Evolutionary conservation across 176 grass and related monocot species (phyloP).

Genomic region (Lolium rigidum): DNA sequence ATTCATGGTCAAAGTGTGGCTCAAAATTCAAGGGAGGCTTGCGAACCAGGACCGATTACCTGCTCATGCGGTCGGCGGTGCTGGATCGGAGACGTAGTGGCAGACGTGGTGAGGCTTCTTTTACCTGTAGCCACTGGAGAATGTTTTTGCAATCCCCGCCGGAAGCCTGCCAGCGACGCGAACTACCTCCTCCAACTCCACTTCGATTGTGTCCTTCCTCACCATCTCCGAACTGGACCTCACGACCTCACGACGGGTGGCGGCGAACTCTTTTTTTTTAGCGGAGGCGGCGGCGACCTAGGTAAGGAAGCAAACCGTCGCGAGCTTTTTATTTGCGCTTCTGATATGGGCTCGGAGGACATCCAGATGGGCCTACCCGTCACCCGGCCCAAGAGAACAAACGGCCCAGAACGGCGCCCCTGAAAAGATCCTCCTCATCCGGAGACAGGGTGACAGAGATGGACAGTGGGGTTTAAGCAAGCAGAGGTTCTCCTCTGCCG

Average conservation of each 20-base stretch:
- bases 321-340: neutral
- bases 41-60: neutral
- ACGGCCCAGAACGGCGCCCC: neutral
- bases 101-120: neutral
- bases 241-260: neutral
- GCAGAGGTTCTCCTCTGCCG: slow-evolving; percentile 40
- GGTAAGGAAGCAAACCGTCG: neutral
- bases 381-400: neutral
- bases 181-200: neutral
- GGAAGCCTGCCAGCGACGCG: neutral
- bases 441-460: slow-evolving; percentile 20
- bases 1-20: too few relatives aligned
- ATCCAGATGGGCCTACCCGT: neutral
- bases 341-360: neutral
- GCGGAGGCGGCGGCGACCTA: neutral
- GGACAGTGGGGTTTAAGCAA: slow-evolving; percentile 45
- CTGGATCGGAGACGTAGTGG: neutral
- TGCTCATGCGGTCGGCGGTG: neutral
- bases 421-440: slow-evolving; percentile 7
- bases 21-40: too few relatives aligned
- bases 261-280: too few relatives aligned
- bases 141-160: neutral
- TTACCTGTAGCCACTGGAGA: neutral
- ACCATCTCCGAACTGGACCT: neutral
- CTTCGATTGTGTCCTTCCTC: neutral